phyloP scores from a whole-genome alignment of 2,329 filamentous ascomycete genomes.

The Sclerotinia spermophila region DNA sequence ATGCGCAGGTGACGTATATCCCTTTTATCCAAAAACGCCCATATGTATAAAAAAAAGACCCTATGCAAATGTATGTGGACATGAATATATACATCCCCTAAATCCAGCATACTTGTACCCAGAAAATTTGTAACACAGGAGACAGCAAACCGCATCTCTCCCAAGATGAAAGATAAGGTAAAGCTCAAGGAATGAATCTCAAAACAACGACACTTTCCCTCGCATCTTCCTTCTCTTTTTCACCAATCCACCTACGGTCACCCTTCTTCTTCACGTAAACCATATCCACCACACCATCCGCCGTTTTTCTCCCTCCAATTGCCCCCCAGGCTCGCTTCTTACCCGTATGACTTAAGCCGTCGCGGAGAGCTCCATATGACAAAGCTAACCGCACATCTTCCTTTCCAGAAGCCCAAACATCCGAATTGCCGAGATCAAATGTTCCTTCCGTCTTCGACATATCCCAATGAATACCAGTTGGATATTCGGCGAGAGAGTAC shows the following conservation, averaged over 20 bases:
- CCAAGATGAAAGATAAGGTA: neutral
- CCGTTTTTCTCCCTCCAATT: conserved; percentile 47
- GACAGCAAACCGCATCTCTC: too few species aligned
- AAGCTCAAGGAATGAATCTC: conserved; percentile 4
- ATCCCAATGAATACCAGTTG: conserved; percentile 36
- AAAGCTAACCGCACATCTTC: conserved; percentile 37
- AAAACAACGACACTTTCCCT: conserved; percentile 33
- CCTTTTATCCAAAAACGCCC: neutral
- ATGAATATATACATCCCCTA: neutral
- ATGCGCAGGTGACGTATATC: neutral
- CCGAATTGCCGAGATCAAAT: conserved; percentile 28
- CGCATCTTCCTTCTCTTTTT: conserved; percentile 24
- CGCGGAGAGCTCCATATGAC: conserved; percentile 48
- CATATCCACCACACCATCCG: conserved; percentile 51
- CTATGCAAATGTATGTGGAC: neutral
- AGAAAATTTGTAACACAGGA: neutral
- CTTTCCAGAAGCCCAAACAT: conserved; percentile 32
- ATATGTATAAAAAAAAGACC: neutral
- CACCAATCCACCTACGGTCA: conserved; percentile 49
- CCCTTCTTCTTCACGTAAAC: conserved; percentile 51
- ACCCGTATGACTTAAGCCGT: conserved; percentile 46
- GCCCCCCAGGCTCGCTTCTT: conserved; percentile 52
- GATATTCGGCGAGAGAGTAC: conserved; percentile 33
- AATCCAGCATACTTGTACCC: neutral
- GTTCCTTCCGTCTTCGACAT: conserved; percentile 33